Base-by-base conservation (phyloP, 2,329 filamentous ascomycete genomes). In the Sclerotinia glacialis region DNA sequence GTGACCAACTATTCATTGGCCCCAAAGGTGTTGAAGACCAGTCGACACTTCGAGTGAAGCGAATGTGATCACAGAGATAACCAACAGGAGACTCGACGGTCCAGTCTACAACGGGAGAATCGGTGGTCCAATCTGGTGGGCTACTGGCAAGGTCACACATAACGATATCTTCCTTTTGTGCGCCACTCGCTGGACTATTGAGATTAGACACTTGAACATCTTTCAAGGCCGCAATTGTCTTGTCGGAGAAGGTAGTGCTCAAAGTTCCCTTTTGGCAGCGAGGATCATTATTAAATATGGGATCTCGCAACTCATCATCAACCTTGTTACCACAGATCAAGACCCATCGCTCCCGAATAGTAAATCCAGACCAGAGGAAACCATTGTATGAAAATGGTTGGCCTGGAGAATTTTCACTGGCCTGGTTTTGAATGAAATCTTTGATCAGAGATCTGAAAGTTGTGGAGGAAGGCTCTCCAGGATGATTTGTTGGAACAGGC, bases 1-100 rank as follows among this genome's bases (percentile, higher is more conserved):
- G 84, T 54, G 93, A 79, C 71, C 92, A 89, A 16, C 84, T 78
- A 40, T 28, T 60, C 49, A 94, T 91, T 0, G 90, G 88, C 0
- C 91, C 91, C 1, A 95, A 79, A 1, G 87, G 80, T 2, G 91
- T 94, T 0, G 83, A 80, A 1, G 83, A 83, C 91, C 91, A 95
- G 75, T 93, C 88, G 26, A 89, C 77, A 28, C 84, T 86, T 56
- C 89, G 85, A 18, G 89, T 88, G 70, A 93, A 90, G 50, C 82
- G 84, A 53, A 93, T 88, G 74, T 94, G 91, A 4, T 82, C 78
- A 2, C 89, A 87, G 40, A 93, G 80, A 40, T 82, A 82, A 12
- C 86, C 80, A 16, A 34, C 12, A 5, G 56, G 56, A 5, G 1
- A 31, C 18, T 60, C 56, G 28, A 18, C 12, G 2, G 56, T 60